These are phyloP conservation scores for Apostasia shenzhenica DNA, from an alignment of 106 monocot genomes.

Conservation along the genomic window DNA sequence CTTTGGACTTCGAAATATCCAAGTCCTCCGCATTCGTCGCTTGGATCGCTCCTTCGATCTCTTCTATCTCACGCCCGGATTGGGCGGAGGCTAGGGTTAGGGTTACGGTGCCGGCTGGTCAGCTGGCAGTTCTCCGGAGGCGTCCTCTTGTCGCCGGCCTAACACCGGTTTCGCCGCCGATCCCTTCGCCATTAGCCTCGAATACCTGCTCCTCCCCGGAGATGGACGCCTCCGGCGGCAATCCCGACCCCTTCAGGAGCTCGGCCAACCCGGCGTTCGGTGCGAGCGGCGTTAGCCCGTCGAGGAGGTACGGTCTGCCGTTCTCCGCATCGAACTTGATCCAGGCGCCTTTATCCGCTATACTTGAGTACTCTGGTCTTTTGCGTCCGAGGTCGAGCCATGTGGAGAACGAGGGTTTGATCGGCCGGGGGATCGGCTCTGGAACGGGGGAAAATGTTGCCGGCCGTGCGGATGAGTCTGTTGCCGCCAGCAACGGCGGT, in stretches of 20 bases:
- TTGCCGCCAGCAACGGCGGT: slow-evolving; percentile 19
- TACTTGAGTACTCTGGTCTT: slow-evolving; percentile 80
- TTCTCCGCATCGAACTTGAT: slow-evolving; percentile 63
- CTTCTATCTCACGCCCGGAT: not conserved
- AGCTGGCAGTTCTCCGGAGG: slow-evolving; percentile 1
- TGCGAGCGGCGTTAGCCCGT: slow-evolving; percentile 8
- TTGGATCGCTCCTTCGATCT: not conserved
- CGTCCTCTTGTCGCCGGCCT: not conserved
- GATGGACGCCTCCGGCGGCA: slow-evolving; percentile 16
- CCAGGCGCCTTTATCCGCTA: slow-evolving; percentile 60
- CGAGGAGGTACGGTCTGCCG: slow-evolving; percentile 39
- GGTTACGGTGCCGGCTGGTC: not conserved
- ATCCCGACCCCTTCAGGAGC: slow-evolving; percentile 3
- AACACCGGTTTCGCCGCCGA: not conserved
- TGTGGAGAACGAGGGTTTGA: slow-evolving; percentile 21
- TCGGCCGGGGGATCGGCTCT: slow-evolving; percentile 7
- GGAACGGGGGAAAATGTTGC: slow-evolving; percentile 1
- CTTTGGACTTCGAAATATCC: too few relatives aligned
- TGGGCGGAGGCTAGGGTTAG: not conserved
- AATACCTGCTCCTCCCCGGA: not conserved
- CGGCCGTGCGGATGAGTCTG: not conserved
- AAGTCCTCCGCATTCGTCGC: too few relatives aligned
- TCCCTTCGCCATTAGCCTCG: not conserved
- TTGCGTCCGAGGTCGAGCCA: slow-evolving; percentile 35
- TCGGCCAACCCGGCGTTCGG: not conserved